Conservation (phyloP, 805 yeast genomes). For the Lipomyces lipofer region DNA sequence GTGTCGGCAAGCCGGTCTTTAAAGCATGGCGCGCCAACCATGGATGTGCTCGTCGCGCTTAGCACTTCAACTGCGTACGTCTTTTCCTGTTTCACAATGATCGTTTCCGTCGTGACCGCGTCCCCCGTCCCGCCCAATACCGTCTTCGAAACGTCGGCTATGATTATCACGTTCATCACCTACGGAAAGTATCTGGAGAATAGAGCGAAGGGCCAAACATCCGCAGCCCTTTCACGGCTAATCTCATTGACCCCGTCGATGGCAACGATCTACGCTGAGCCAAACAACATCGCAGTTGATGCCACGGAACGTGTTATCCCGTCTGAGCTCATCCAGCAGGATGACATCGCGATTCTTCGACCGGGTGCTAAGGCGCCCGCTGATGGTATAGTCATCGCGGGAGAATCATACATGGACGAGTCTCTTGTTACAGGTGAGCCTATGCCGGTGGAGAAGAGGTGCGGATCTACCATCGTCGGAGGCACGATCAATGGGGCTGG, state of each 20-base stretch:
- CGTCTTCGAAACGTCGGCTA: constrained; percentile 76
- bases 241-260: constrained; percentile 77
- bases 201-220: constrained; percentile 90
- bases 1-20: constrained; percentile 64
- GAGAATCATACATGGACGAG: constrained; percentile 84
- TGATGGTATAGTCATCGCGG: constrained; percentile 79
- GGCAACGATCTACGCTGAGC: constrained; percentile 59
- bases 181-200: constrained; percentile 91
- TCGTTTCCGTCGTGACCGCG: constrained; percentile 40
- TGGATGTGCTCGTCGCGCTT: constrained; percentile 87
- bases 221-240: constrained; percentile 79
- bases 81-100: constrained; percentile 68
- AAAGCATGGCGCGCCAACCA: constrained; percentile 70
- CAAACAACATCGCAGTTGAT: constrained; percentile 14
- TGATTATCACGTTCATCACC: constrained; percentile 81
- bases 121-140: constrained; percentile 57
- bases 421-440: constrained; percentile 92
- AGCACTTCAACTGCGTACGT: constrained; percentile 78
- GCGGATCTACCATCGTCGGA: constrained; percentile 71
- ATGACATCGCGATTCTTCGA: constrained; percentile 72
- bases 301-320: constrained; percentile 54
- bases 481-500: constrained; percentile 89
- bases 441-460: constrained; percentile 62
- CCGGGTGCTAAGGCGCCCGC: constrained; percentile 92
- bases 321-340: constrained; percentile 72